Evolutionary conservation across 768 basidiomycete species (phyloP).

Genomic region (Phlebiopsis flavidoalba): DNA sequence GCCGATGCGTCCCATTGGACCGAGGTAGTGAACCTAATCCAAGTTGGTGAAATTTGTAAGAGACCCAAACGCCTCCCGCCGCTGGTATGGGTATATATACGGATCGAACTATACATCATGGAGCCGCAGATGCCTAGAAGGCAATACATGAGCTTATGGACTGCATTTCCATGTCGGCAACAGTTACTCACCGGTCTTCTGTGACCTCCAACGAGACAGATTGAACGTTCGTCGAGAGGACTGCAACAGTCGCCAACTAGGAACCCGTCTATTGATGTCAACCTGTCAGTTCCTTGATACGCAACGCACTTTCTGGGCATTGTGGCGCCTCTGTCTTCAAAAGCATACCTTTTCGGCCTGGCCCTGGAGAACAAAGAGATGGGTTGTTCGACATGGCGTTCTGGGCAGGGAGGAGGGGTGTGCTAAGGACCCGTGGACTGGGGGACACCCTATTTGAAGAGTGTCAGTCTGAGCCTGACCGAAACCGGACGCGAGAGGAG

Average conservation of each 20-base stretch:
- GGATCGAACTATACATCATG: constrained; percentile 53
- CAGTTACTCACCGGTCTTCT: constrained; percentile 74
- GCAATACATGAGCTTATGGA: background rate
- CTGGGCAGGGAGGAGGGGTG: constrained; percentile 3
- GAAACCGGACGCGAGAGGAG: background rate
- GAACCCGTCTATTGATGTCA: background rate
- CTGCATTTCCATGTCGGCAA: background rate
- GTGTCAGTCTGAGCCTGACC: constrained; percentile 5
- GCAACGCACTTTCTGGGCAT: constrained; percentile 57
- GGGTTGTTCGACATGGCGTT: constrained; percentile 66
- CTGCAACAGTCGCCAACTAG: constrained; percentile 29
- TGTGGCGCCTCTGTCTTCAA: constrained; percentile 73
- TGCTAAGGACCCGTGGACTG: constrained; percentile 1
- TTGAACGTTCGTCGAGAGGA: constrained; percentile 65
- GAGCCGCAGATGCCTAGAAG: constrained; percentile 82
- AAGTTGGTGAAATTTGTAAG: constrained; percentile 5
- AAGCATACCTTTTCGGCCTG: constrained; percentile 65
- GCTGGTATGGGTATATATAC: constrained; percentile 9
- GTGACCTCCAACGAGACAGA: constrained; percentile 86
- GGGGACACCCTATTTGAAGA: constrained; percentile 7
- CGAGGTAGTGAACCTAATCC: constrained; percentile 83
- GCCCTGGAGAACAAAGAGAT: constrained; percentile 71
- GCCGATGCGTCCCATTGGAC: constrained; percentile 73
- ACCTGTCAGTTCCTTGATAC: background rate
- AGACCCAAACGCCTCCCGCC: constrained; percentile 5